Evolutionary conservation across 73 alveolate species (phyloP).

Genomic region (Tetrahymena borealis): DNA sequence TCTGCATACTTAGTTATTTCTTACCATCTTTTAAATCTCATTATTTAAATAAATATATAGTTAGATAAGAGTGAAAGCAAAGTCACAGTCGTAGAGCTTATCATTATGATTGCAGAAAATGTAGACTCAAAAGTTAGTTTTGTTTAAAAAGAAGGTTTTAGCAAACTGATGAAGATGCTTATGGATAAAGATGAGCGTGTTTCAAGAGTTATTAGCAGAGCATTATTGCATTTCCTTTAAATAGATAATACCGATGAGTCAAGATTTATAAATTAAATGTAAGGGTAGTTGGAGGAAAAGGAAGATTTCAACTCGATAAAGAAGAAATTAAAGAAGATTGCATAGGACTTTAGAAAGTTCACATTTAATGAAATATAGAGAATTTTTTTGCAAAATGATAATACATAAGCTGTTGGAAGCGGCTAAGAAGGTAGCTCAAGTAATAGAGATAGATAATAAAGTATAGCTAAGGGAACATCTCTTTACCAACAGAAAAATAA

Average conservation of each 20-base stretch:
- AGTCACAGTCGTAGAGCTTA: not conserved
- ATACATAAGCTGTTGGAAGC: not conserved
- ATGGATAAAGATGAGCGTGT: not conserved
- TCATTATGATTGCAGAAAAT: not conserved
- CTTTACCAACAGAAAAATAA: not conserved
- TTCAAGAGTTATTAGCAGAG: not conserved
- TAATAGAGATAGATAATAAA: not conserved
- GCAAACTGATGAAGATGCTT: not conserved
- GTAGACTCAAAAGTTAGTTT: not conserved
- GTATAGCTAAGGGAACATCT: not conserved
- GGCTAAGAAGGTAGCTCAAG: not conserved
- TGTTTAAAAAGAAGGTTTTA: not conserved
- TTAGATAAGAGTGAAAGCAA: not conserved
- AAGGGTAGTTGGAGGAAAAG: not conserved
- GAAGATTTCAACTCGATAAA: not conserved
- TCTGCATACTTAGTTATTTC: too few species aligned
- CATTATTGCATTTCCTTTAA: not conserved
- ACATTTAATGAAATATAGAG: not conserved
- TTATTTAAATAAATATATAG: not conserved
- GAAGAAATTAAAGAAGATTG: not conserved
- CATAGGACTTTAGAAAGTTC: not conserved
- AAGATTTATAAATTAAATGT: not conserved
- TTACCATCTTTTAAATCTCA: not conserved
- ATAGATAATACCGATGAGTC: not conserved
- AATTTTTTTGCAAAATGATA: not conserved